phyloP scores from a whole-genome alignment of 768 basidiomycete species.

The Pisolithus marmoratus region DNA sequence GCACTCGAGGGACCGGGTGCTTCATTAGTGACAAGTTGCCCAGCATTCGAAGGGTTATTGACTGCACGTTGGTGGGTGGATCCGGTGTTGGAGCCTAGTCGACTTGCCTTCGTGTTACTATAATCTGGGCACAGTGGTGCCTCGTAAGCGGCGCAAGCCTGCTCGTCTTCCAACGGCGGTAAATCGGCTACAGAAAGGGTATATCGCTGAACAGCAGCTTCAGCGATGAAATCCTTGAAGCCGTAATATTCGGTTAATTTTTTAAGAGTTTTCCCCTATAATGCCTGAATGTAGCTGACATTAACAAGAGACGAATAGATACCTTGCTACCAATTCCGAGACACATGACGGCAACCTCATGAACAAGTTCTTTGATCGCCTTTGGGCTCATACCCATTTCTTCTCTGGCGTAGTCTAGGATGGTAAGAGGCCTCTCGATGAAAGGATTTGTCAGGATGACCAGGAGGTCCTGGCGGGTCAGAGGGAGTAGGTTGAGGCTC shows the following conservation, averaged over 20 bases:
- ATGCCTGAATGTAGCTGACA: slow-evolving; percentile 7
- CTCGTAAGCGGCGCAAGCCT: slow-evolving; percentile 38
- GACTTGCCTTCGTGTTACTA: slow-evolving; percentile 26
- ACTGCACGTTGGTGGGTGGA: slow-evolving; percentile 6
- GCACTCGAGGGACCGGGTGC: not conserved
- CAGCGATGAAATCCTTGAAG: slow-evolving; percentile 38
- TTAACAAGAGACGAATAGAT: slow-evolving; percentile 2
- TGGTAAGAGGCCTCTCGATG: slow-evolving; percentile 48
- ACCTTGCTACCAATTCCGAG: slow-evolving; percentile 55
- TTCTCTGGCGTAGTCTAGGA: slow-evolving; percentile 46
- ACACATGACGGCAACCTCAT: slow-evolving; percentile 56
- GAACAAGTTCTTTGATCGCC: slow-evolving; percentile 43
- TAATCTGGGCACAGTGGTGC: slow-evolving; percentile 55
- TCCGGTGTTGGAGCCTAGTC: slow-evolving; percentile 9
- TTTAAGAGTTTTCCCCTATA: slow-evolving; percentile 61
- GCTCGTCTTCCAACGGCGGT: slow-evolving; percentile 47
- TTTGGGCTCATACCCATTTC: slow-evolving; percentile 37
- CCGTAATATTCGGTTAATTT: slow-evolving; percentile 47
- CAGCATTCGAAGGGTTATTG: not conserved
- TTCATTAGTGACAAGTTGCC: not conserved
- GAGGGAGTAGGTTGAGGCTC: slow-evolving; percentile 45
- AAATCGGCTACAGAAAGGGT: slow-evolving; percentile 49
- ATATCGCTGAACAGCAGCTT: slow-evolving; percentile 45
- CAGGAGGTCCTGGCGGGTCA: slow-evolving; percentile 53
- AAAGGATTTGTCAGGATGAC: slow-evolving; percentile 67